A percentile compares a stretch with the other conserved stretches of the same genome.
phyloP scores from a whole-genome alignment of 2,329 filamentous ascomycete genomes.

The Aciculosporium take region DNA sequence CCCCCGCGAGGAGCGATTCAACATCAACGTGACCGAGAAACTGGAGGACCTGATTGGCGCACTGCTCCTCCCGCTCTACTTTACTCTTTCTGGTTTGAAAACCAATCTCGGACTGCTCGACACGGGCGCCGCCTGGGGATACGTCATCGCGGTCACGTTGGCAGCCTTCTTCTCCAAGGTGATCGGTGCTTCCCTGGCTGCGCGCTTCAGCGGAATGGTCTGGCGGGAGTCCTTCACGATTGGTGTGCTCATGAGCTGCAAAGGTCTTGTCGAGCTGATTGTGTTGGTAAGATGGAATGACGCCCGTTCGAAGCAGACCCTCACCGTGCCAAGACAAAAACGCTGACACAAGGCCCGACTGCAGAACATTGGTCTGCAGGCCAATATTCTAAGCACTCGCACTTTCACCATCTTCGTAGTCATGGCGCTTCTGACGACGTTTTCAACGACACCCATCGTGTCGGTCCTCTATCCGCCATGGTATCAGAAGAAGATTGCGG shows the following conservation, averaged over 20 bases:
- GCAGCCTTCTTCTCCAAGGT: slow-evolving; percentile 81
- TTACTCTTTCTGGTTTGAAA: slow-evolving; percentile 78
- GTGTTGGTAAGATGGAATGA: slow-evolving; percentile 51
- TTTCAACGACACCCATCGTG: slow-evolving; percentile 66
- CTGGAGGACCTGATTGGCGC: slow-evolving; percentile 80
- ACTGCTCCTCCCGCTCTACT: slow-evolving; percentile 80
- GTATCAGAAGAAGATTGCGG: slow-evolving; percentile 38
- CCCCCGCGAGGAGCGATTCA: slow-evolving; percentile 78
- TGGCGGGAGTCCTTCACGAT: slow-evolving; percentile 88
- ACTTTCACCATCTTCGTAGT: slow-evolving; percentile 93
- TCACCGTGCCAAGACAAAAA: not conserved
- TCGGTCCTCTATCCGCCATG: slow-evolving; percentile 56
- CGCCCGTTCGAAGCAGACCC: not conserved
- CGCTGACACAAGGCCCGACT: not conserved
- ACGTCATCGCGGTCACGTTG: slow-evolving; percentile 68
- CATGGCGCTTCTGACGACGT: slow-evolving; percentile 81
- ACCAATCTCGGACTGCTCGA: slow-evolving; percentile 78
- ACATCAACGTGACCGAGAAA: slow-evolving; percentile 84
- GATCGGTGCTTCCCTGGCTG: slow-evolving; percentile 65
- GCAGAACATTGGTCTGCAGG: slow-evolving; percentile 63
- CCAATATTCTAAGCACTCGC: slow-evolving; percentile 61
- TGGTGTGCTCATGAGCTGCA: slow-evolving; percentile 88
- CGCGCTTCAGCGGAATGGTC: slow-evolving; percentile 58
- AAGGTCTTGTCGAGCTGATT: slow-evolving; percentile 86
- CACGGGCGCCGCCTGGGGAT: slow-evolving; percentile 73